Base-by-base conservation (phyloP, 2,329 filamentous ascomycete genomes). In the Helminthosporium solani region DNA sequence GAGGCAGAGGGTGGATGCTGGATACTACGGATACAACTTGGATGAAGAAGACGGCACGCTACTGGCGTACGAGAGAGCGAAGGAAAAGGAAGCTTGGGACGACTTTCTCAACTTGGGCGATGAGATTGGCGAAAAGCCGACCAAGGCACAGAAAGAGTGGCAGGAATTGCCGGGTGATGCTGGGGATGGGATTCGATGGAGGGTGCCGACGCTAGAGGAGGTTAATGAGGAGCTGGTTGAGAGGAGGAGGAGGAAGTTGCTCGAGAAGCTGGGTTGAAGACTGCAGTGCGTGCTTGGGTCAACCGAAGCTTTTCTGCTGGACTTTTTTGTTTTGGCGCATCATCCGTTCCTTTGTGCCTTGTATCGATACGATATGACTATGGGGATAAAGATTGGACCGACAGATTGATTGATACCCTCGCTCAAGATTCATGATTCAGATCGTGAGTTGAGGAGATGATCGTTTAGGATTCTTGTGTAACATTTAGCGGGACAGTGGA, bases 171-270 rank as follows among this genome's bases (percentile, higher is more conserved):
- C 94, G 0, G 94, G 92, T 0, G 90, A 96, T 71, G 76, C 77
- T 2, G 91, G 90, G 1, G 90, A 96, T 67, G 92, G 92, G 0
- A 76, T 84, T 30, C 80, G 77, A 37, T 96, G 92, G 92, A 82
- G 82, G 52, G 70, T 97, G 61, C 94, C 94, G 7, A 91, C 87
- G 4, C 73, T 90, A 46, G 90, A 95, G 16, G 89, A 97, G 68
- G 92, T 97, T n/a, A 90, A 96, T 71, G 83, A 91, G 64, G 94
- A 97, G 71, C 74, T 99, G 58, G 80, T 99, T 44, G 90, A 96
- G 56, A 80, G 92, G 72, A 82, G 91, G 71, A 84, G 89, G 68
- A 81, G 85, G 71, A 89, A 86, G 68, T 74, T 99, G 51, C 73
- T 99, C 57, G 90, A 96, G 60, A 92, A 94, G 73, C 78, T 95